Conservation (phyloP, 192 early-diverging fungal genomes). For the Endogone sp. region DNA sequence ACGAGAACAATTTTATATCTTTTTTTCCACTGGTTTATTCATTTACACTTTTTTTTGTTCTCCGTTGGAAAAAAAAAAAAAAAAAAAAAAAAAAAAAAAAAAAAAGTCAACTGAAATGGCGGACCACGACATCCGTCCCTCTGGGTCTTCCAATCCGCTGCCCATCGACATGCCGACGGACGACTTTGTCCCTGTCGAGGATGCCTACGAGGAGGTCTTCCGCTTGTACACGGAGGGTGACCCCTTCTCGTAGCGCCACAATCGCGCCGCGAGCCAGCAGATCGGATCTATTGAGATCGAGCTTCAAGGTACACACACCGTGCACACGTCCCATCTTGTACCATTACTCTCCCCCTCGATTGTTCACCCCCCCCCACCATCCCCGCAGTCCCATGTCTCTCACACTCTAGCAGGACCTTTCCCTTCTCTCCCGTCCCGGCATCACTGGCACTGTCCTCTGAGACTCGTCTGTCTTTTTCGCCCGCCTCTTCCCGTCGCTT, state of each 20-base stretch:
- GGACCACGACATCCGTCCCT: too few relatives aligned
- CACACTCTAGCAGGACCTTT: constrained; percentile 11
- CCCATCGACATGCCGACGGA: too few relatives aligned
- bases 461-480: constrained; percentile 36
- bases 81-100: too few relatives aligned
- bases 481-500: constrained; percentile 33
- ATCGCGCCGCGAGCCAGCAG: constrained; percentile 20
- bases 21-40: too few relatives aligned
- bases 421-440: constrained; percentile 35
- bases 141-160: too few relatives aligned
- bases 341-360: neutral
- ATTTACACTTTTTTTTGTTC: too few relatives aligned
- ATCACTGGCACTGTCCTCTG: constrained; percentile 43
- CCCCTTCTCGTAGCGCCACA: constrained; percentile 16
- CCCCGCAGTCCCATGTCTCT: too few relatives aligned
- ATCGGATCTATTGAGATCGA: constrained; percentile 17
- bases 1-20: too few relatives aligned
- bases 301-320: neutral
- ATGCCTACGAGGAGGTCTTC: constrained; percentile 23
- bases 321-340: neutral
- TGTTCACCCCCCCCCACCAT: too few relatives aligned
- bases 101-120: too few relatives aligned
- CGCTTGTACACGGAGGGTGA: constrained; percentile 17
- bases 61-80: too few relatives aligned
- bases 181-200: neutral